Base-by-base conservation (phyloP, 441 rosid genomes). In the Capsella rubella region DNA sequence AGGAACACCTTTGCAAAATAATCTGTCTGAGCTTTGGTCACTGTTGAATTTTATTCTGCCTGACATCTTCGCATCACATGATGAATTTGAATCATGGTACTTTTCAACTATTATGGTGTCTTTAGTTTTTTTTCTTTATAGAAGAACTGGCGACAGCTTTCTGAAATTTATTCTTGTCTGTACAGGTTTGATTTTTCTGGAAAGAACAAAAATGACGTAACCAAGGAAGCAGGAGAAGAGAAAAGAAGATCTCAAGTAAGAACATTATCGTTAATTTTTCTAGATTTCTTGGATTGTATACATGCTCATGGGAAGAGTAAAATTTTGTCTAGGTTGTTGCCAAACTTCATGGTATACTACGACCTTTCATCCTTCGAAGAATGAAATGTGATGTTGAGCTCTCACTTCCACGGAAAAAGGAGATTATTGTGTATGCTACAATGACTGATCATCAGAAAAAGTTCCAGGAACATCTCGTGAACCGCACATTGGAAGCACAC, bases 1-100 rank as follows among this genome's bases (percentile, higher is more conserved):
- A 49, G 99, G 99, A 69, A 95, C 99, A 3, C 99, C 99, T 71
- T 82, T 95, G 78, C 99, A 95, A 71, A 95, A 95, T 82, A 96
- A 96, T 79, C 75, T 93, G 78, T 86, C 97, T 3, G 99, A 96
- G 88, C 96, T 96, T 61, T 96, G 99, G 98, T 89, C 99, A 18
- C 73, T 96, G 84, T 67, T 96, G 79, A 86, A 96, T 81, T 96
- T 96, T 80, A 88, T 96, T 78, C 79, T 95, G 79, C 99, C 98
- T 51, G 98, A 95, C 82, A 90, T 95, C 73, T 95, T 95, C 77
- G 84, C 90, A 53, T 93, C 98, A 31, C 97, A 84, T 82, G 97
- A 83, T 66, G 99, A 95, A 82, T 95, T 95, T 81, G 94, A 93
- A 69, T 93, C 99, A 69, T 95, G 99, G 99, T 93, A 63, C 32